Percentiles rank a stretch among this genome's conserved stretches.
Conservation (phyloP, 2,329 filamentous ascomycete genomes). For the Colletotrichum shisoi region DNA sequence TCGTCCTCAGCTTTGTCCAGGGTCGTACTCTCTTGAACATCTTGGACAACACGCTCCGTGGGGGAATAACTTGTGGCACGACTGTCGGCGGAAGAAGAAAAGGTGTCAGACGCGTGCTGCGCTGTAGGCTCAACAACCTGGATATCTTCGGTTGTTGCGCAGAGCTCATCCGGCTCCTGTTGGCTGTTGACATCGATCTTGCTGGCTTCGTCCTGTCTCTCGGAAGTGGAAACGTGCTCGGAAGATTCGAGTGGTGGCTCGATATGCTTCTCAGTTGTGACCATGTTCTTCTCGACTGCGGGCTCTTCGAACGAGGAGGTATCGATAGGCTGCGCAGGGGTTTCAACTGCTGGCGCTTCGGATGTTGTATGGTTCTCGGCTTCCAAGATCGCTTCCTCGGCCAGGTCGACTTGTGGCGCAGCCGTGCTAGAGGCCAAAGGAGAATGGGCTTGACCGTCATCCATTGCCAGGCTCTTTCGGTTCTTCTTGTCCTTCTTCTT, state of each 20-base stretch:
- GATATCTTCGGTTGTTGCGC: background rate
- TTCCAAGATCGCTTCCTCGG: slow-evolving; percentile 9
- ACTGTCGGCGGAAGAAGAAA: background rate
- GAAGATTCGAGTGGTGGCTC: background rate
- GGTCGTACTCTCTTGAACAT: slow-evolving; percentile 21
- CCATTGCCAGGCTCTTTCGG: slow-evolving; percentile 26
- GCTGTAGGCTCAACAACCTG: background rate
- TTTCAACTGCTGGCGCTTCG: background rate
- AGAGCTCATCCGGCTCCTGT: background rate
- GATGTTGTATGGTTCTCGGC: background rate
- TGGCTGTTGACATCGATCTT: background rate
- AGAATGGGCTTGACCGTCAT: slow-evolving; percentile 4
- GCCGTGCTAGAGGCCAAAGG: background rate
- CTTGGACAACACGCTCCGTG: background rate
- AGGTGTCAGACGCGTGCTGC: background rate
- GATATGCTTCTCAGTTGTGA: background rate
- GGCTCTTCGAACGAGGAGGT: background rate
- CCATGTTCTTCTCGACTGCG: background rate
- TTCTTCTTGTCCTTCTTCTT: slow-evolving; percentile 52
- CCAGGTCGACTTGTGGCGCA: background rate
- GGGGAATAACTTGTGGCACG: background rate
- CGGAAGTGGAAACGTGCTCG: background rate
- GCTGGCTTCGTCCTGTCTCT: background rate
- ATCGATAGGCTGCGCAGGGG: background rate
- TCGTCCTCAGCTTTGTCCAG: slow-evolving; percentile 23